Conservation (phyloP, 371 early-diverging fungal genomes). For the Mortierella polycephala region DNA sequence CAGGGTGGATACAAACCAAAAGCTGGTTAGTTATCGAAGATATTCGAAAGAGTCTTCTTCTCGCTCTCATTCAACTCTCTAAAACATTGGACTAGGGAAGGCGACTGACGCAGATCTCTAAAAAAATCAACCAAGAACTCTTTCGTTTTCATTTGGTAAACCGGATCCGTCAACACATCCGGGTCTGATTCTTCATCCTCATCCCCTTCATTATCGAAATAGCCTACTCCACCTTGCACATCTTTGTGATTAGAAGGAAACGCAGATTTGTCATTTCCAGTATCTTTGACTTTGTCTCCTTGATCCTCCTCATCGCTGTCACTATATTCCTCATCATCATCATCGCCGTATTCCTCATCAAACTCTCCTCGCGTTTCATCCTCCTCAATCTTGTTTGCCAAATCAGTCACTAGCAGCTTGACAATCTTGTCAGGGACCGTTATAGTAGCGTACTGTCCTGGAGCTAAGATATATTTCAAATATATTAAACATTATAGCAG, state of each 20-base stretch:
- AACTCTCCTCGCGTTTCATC: slow-evolving; percentile 39
- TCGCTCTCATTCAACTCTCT: slow-evolving; percentile 39
- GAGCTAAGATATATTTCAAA: slow-evolving; percentile 32
- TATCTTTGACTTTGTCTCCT: not conserved
- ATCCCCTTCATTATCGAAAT: slow-evolving; percentile 58
- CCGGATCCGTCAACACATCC: slow-evolving; percentile 75
- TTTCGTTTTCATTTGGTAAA: slow-evolving; percentile 79
- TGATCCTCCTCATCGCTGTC: slow-evolving; percentile 25
- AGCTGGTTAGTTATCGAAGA: slow-evolving; percentile 30
- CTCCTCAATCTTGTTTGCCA: slow-evolving; percentile 65
- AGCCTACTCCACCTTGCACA: slow-evolving; percentile 11
- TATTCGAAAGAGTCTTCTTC: slow-evolving; percentile 31
- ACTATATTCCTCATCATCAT: slow-evolving; percentile 34
- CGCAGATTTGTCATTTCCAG: slow-evolving; percentile 27
- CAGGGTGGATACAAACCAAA: no score
- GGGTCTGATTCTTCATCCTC: slow-evolving; percentile 80
- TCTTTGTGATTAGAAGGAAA: slow-evolving; percentile 41
- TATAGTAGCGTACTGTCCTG: slow-evolving; percentile 82
- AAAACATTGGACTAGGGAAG: slow-evolving; percentile 59
- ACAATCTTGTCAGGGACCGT: slow-evolving; percentile 86
- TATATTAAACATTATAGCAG: no score
- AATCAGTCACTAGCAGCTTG: slow-evolving; percentile 81
- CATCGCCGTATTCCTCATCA: slow-evolving; percentile 50
- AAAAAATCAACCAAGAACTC: slow-evolving; percentile 77
- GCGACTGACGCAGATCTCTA: slow-evolving; percentile 66